Percentiles rank a stretch among this genome's conserved stretches.
phyloP scores from a whole-genome alignment of 257 asterid species.

The Ilex asprella region DNA sequence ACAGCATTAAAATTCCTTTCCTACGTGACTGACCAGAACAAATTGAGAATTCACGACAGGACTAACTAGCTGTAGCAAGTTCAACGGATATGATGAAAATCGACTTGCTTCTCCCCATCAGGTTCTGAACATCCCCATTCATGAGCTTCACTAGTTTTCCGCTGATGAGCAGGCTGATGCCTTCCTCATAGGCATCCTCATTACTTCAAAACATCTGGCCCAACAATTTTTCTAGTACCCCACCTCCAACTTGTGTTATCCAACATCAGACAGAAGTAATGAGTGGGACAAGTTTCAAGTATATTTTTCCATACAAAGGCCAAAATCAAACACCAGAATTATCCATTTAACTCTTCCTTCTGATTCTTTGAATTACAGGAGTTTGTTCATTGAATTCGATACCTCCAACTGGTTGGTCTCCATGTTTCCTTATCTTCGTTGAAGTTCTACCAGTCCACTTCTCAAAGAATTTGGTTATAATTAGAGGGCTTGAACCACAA shows the following conservation, averaged over 20 bases:
- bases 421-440: neutral
- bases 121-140: slow-evolving; percentile 96
- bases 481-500: no score
- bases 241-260: slow-evolving; percentile 77
- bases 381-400: neutral
- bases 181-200: slow-evolving; percentile 63
- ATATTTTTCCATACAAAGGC: neutral
- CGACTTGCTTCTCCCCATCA: slow-evolving; percentile 73
- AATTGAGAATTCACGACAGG: slow-evolving; percentile 2
- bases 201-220: slow-evolving; percentile 73
- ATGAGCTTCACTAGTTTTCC: slow-evolving; percentile 84
- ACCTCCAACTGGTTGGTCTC: neutral
- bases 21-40: neutral
- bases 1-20: neutral
- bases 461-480: no score
- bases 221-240: slow-evolving; percentile 70
- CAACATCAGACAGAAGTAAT: slow-evolving; percentile 23
- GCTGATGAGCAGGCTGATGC: slow-evolving; percentile 77
- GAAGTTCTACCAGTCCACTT: no score
- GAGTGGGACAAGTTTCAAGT: neutral
- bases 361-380: no score
- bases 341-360: neutral
- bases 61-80: slow-evolving; percentile 59
- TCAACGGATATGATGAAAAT: slow-evolving; percentile 75
- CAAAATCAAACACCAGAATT: neutral